phyloP scores from a whole-genome alignment of 1,284 basidiomycete genomes.

The Anthracocystis walkeri region DNA sequence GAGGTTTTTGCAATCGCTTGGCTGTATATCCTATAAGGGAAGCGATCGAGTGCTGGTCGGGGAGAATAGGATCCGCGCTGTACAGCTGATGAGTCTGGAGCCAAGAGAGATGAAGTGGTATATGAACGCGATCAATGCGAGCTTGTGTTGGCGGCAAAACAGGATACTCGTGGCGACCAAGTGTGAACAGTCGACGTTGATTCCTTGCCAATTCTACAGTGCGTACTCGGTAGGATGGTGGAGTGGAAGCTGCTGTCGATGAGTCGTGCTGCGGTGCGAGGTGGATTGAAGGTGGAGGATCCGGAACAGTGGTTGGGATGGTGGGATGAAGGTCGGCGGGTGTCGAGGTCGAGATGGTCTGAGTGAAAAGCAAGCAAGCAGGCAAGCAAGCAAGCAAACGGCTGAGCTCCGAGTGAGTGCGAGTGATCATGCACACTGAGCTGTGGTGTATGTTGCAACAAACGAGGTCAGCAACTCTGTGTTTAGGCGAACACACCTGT shows the following conservation, averaged over 20 bases:
- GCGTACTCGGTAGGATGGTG: neutral
- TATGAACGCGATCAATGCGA: neutral
- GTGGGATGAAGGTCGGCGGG: neutral
- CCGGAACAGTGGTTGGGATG: neutral
- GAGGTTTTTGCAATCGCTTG: neutral
- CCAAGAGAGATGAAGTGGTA: slow-evolving; percentile 2
- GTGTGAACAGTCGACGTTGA: neutral
- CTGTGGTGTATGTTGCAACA: neutral
- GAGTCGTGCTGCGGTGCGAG: slow-evolving; percentile 4
- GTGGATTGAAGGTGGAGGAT: neutral
- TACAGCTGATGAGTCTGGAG: neutral
- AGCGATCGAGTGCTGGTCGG: no score
- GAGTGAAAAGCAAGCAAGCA: neutral
- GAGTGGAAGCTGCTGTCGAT: slow-evolving; percentile 1
- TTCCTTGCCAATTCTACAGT: neutral
- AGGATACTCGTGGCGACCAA: neutral
- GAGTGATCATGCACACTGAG: neutral
- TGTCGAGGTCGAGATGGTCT: neutral
- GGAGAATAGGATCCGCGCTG: neutral
- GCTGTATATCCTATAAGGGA: neutral
- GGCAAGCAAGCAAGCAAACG: no score
- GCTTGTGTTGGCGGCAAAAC: neutral
- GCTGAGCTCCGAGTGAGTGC: no score
- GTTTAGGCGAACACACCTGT: slow-evolving; percentile 3
- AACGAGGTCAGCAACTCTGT: neutral